These are phyloP conservation scores for Chaetoscypha palmicola DNA, from an alignment of 2,329 filamentous ascomycete species.

Conservation along the genomic window DNA sequence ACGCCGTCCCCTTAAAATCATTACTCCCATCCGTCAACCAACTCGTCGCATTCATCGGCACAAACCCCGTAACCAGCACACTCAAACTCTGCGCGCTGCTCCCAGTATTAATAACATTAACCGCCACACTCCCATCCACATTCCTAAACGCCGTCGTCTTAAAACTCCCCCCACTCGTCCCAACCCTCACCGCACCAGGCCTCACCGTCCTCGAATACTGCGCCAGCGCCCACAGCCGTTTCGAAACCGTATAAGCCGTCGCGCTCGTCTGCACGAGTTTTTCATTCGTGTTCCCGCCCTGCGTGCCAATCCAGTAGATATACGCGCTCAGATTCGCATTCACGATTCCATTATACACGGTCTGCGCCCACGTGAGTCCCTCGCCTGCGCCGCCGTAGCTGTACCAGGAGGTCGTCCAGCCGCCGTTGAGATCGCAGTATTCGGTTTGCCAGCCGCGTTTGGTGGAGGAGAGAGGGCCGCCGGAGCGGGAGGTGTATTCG, in stretches of 20 bases:
- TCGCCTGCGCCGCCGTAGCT: slow-evolving; percentile 40
- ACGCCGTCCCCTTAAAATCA: slow-evolving; percentile 3
- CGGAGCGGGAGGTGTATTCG: slow-evolving; percentile 35
- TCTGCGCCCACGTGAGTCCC: slow-evolving; percentile 50
- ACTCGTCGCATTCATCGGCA: slow-evolving; percentile 4
- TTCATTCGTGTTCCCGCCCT: slow-evolving; percentile 31
- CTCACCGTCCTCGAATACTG: slow-evolving; percentile 6
- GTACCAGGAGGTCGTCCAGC: slow-evolving; percentile 42
- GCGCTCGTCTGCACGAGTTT: slow-evolving; percentile 19
- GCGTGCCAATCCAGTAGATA: slow-evolving; percentile 45
- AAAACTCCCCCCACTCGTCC: slow-evolving; percentile 2
- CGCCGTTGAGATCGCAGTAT: slow-evolving; percentile 39
- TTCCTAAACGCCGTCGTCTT: slow-evolving; percentile 17
- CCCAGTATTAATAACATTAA: slow-evolving; percentile 18
- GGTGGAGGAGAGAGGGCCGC: slow-evolving; percentile 35
- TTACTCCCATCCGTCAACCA: slow-evolving; percentile 13
- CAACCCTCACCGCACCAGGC: slow-evolving; percentile 8
- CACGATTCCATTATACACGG: slow-evolving; percentile 43
- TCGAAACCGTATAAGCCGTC: slow-evolving; percentile 8
- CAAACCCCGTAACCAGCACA: slow-evolving; percentile 7
- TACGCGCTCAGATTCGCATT: slow-evolving; percentile 43
- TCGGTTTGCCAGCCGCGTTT: slow-evolving; percentile 46
- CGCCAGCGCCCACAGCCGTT: slow-evolving; percentile 13
- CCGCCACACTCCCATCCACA: slow-evolving; percentile 16
- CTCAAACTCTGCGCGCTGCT: slow-evolving; percentile 1